Evolutionary conservation across 805 yeast species (phyloP).

Genomic region (Candida corydali): DNA sequence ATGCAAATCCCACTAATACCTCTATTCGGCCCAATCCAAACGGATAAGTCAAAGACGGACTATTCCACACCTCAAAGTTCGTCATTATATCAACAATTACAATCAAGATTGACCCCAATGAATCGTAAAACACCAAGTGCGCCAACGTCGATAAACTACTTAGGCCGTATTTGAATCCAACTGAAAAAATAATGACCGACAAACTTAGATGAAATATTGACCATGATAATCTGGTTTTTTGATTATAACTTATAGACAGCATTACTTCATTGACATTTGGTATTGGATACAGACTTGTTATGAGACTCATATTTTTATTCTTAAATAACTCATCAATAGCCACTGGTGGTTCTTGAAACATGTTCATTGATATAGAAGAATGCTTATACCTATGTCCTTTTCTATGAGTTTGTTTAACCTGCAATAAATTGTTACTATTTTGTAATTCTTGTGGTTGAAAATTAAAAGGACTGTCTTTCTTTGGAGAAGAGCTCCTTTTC

Average conservation of each 20-base stretch:
- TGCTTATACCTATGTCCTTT: conserved; percentile 95
- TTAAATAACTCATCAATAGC: conserved; percentile 10
- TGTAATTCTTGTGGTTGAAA: conserved; percentile 52
- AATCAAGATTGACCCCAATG: conserved; percentile 67
- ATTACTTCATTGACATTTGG: conserved; percentile 66
- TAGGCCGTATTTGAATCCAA: conserved; percentile 56
- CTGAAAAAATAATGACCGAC: conserved; percentile 52
- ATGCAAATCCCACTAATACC: conserved; percentile 81
- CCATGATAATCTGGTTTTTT: conserved; percentile 56
- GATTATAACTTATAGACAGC: conserved; percentile 54
- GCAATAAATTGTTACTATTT: conserved; percentile 17
- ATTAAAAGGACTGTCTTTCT: conserved; percentile 52
- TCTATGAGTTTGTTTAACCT: conserved; percentile 62
- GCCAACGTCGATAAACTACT: conserved; percentile 72
- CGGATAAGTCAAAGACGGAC: conserved; percentile 77
- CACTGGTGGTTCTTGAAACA: conserved; percentile 86
- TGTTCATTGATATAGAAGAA: conserved; percentile 92
- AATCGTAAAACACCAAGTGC: conserved; percentile 83
- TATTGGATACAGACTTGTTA: conserved; percentile 65
- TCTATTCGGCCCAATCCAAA: conserved; percentile 93
- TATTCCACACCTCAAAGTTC: conserved; percentile 91
- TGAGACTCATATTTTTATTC: conserved; percentile 46
- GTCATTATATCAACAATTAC: conserved; percentile 74
- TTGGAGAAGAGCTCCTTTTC: conserved; percentile 18
- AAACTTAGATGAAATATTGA: conserved; percentile 52